A percentile compares a stretch with the other conserved stretches of the same genome.
phyloP scores from a whole-genome alignment of 1,284 basidiomycete genomes.

The Naganishia sp. region DNA sequence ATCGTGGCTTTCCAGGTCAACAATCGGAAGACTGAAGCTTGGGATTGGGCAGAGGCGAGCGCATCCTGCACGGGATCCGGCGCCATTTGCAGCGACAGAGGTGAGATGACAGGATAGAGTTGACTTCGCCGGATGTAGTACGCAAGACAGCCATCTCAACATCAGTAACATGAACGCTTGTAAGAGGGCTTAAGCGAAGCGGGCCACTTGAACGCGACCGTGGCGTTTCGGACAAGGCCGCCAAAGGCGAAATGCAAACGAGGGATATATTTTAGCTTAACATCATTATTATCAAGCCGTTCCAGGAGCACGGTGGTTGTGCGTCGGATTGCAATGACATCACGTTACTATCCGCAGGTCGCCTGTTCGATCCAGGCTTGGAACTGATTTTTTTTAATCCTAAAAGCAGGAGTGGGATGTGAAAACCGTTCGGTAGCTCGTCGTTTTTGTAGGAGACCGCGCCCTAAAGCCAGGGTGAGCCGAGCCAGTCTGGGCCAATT shows the following conservation, averaged over 20 bases:
- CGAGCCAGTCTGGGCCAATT: background rate
- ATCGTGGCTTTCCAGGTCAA: constrained; percentile 52
- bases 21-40: constrained; percentile 48
- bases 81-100: background rate
- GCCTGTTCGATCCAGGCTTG: constrained; percentile 18
- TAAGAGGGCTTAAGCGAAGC: no score
- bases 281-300: no score
- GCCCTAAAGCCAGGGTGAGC: background rate
- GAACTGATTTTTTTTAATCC: constrained; percentile 3
- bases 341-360: constrained; percentile 12
- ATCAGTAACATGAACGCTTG: no score
- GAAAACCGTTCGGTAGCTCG: background rate
- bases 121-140: background rate
- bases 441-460: background rate
- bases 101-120: background rate
- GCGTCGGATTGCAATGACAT: constrained; percentile 25
- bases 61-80: constrained; percentile 7
- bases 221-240: no score
- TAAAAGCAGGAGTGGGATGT: background rate
- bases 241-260: no score
- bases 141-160: no score
- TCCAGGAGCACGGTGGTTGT: constrained; percentile 30
- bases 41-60: constrained; percentile 39
- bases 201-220: no score
- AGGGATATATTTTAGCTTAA: no score